Percentiles rank a stretch among this genome's conserved stretches.
phyloP scores from a whole-genome alignment of 1,139 yeast species.

The Pichia sp. region DNA sequence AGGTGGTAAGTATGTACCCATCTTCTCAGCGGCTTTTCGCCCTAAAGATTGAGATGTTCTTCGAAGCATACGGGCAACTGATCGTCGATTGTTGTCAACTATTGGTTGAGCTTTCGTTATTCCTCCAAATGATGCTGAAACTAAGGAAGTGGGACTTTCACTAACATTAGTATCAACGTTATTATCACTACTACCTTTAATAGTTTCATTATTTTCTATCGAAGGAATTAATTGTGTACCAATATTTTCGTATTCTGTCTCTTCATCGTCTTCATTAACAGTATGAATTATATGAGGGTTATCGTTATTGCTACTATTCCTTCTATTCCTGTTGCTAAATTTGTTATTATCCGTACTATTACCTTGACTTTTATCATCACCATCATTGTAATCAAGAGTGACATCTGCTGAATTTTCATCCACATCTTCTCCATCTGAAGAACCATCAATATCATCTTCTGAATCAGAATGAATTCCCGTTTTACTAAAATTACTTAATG shows the following conservation, averaged over 20 bases:
- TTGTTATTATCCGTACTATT: too few relatives aligned
- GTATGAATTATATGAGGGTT: too few relatives aligned
- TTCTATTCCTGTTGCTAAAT: not conserved
- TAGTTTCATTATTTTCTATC: too few relatives aligned
- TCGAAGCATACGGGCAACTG: conserved; percentile 65
- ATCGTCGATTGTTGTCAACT: conserved; percentile 61
- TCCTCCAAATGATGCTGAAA: conserved; percentile 31
- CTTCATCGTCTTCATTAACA: too few relatives aligned
- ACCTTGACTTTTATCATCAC: too few relatives aligned
- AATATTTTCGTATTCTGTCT: conserved; percentile 18
- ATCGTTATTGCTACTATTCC: too few relatives aligned
- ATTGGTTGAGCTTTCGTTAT: conserved; percentile 47
- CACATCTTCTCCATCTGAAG: conserved; percentile 16
- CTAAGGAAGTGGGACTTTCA: conserved; percentile 23
- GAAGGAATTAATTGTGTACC: too few relatives aligned
- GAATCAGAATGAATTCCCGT: conserved; percentile 12
- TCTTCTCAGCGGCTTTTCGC: conserved; percentile 76
- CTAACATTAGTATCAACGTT: too few relatives aligned
- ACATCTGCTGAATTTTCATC: conserved; percentile 14
- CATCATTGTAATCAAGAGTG: conserved; percentile 11
- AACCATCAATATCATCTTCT: conserved; percentile 17
- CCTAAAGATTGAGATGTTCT: conserved; percentile 47
- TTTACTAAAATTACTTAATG: not conserved
- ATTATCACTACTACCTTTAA: too few relatives aligned
- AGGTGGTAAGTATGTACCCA: conserved; percentile 83